Conservation (phyloP, 176 grass and related monocot genomes). For the Eragrostis curvula region DNA sequence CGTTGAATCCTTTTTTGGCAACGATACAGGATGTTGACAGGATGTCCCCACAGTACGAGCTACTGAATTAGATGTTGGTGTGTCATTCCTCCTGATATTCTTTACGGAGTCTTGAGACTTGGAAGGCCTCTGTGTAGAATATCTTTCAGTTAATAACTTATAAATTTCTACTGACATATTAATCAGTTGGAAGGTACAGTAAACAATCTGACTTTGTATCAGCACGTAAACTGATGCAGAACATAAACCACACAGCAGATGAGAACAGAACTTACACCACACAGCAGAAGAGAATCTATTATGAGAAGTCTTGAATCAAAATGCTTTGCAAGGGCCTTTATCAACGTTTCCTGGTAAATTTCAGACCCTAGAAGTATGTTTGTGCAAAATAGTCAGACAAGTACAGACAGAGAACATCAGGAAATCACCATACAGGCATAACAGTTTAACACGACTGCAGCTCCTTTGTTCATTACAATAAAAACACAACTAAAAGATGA, state of each 20-base stretch:
- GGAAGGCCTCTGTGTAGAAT: slow-evolving; percentile 38
- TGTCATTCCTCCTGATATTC: slow-evolving; percentile 27
- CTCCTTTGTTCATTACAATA: background rate
- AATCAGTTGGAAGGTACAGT: background rate
- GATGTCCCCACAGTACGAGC: slow-evolving; percentile 58
- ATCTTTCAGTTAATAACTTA: background rate
- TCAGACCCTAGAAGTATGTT: slow-evolving; percentile 58
- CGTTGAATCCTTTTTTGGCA: slow-evolving; percentile 55
- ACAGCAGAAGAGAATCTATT: slow-evolving; percentile 68
- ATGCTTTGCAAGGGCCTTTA: slow-evolving; percentile 84
- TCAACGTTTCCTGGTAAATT: slow-evolving; percentile 78
- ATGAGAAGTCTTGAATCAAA: slow-evolving; percentile 74
- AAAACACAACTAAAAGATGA: background rate
- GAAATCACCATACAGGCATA: background rate
- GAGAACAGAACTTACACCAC: slow-evolving; percentile 68
- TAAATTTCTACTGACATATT: slow-evolving; percentile 18
- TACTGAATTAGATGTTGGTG: slow-evolving; percentile 51
- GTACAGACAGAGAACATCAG: background rate
- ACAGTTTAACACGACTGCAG: background rate
- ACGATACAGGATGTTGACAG: slow-evolving; percentile 28
- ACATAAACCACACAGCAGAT: slow-evolving; percentile 63
- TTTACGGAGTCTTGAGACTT: slow-evolving; percentile 47
- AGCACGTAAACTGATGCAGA: slow-evolving; percentile 20
- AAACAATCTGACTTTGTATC: background rate
- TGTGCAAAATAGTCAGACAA: slow-evolving; percentile 23